These are phyloP conservation scores for Sporothrix protearum DNA, from an alignment of 2,329 filamentous ascomycete species.

Conservation along the genomic window DNA sequence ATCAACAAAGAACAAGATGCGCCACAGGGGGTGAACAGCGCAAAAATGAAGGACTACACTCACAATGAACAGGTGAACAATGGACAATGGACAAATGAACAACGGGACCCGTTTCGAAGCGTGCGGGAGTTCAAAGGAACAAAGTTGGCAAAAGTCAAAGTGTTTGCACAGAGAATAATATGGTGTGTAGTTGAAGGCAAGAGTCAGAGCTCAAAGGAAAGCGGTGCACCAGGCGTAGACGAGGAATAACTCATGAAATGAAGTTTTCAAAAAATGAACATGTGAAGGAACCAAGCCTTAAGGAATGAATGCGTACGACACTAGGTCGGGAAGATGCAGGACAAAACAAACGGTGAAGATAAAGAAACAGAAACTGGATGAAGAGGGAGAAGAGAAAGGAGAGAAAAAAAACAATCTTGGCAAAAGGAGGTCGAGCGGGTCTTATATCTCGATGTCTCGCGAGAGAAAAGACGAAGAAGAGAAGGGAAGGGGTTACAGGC, in stretches of 20 bases:
- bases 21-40: conserved; percentile 6
- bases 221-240: conserved; percentile 43
- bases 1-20: conserved; percentile 7
- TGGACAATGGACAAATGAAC: conserved; percentile 10
- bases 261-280: conserved; percentile 28
- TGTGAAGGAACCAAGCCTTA: conserved; percentile 37
- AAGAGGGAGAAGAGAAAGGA: conserved; percentile 15
- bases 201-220: conserved; percentile 32
- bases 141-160: background rate
- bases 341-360: conserved; percentile 11
- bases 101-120: background rate
- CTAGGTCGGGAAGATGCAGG: conserved; percentile 21
- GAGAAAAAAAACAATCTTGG: conserved; percentile 22
- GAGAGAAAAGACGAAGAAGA: background rate
- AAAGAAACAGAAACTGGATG: conserved; percentile 19
- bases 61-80: conserved; percentile 13
- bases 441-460: conserved; percentile 26
- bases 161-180: background rate
- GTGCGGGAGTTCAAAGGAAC: conserved; percentile 5
- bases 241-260: conserved; percentile 24
- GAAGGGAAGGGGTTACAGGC: background rate
- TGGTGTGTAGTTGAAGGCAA: background rate
- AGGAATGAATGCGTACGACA: conserved; percentile 35
- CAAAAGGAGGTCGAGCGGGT: conserved; percentile 23
- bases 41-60: background rate